These are phyloP conservation scores for Amanita subjunquillea DNA, from an alignment of 768 basidiomycete genomes.

Conservation along the genomic window DNA sequence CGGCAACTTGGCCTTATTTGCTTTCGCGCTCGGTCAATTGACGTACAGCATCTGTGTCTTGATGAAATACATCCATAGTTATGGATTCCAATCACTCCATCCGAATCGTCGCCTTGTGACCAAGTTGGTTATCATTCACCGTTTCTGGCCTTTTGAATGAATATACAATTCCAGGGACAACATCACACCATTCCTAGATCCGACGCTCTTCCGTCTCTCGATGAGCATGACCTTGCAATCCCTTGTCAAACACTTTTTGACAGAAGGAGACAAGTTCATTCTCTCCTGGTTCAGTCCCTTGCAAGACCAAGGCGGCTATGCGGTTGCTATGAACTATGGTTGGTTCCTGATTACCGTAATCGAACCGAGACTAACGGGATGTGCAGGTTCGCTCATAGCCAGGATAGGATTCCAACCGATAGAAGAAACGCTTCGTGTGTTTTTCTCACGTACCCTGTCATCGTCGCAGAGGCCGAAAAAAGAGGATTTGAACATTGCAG, in stretches of 20 bases:
- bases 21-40: conserved; percentile 82
- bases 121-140: conserved; percentile 1
- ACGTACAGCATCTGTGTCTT: conserved; percentile 57
- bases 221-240: conserved; percentile 83
- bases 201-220: conserved; percentile 47
- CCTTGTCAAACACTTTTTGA: conserved; percentile 87
- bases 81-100: conserved; percentile 23
- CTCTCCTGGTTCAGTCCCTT: conserved; percentile 78
- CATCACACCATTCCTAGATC: conserved; percentile 18
- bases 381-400: conserved; percentile 79
- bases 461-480: conserved; percentile 5
- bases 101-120: conserved; percentile 13
- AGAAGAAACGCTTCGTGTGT: conserved; percentile 85
- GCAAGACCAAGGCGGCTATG: conserved; percentile 89
- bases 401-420: conserved; percentile 92
- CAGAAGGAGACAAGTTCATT: conserved; percentile 90
- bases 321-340: conserved; percentile 95
- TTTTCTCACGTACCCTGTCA: conserved; percentile 63
- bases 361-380: not conserved
- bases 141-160: not conserved
- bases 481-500: conserved; percentile 28
- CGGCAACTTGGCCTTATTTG: conserved; percentile 53
- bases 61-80: conserved; percentile 38
- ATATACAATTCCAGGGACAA: conserved; percentile 7
- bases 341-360: conserved; percentile 11